Percentiles rank a stretch among this genome's conserved stretches.
phyloP scores from a whole-genome alignment of 148 eudicot genomes.

The Vaccinium vitisidaea region DNA sequence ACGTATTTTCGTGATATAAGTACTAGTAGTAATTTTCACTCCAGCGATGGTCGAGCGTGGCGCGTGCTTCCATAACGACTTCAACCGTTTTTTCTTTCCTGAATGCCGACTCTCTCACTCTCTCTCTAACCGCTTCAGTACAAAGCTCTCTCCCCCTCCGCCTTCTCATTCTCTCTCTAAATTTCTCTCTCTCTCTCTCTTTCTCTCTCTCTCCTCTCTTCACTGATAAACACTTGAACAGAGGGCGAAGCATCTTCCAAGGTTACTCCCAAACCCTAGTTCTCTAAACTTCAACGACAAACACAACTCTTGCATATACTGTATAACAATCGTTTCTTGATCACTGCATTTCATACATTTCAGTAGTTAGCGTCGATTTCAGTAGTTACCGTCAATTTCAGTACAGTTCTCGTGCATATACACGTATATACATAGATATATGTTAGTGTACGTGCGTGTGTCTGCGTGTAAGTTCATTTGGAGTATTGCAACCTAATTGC shows the following conservation, averaged over 20 bases:
- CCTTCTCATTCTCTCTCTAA: neutral
- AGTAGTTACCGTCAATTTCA: neutral
- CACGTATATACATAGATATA: neutral
- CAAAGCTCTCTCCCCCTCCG: neutral
- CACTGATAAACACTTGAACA: neutral
- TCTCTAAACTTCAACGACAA: neutral
- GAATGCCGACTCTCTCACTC: neutral
- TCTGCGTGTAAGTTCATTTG: neutral
- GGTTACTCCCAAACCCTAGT: neutral
- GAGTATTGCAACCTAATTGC: neutral
- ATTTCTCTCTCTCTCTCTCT: neutral
- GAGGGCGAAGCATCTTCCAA: neutral
- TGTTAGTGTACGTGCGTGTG: neutral
- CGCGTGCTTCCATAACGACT: neutral
- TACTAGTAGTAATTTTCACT: too few relatives aligned
- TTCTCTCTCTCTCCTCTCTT: neutral
- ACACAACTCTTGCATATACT: neutral
- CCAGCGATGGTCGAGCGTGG: neutral
- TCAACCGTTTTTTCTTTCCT: constrained; percentile 6
- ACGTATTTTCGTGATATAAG: too few relatives aligned
- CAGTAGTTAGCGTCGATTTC: neutral
- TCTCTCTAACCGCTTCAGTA: constrained; percentile 3
- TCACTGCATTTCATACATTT: neutral
- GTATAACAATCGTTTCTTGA: neutral
- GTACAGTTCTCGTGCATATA: neutral